Percentiles rank a stretch among this genome's conserved stretches.
phyloP scores from a whole-genome alignment of 2,329 filamentous ascomycete species.

The Chrysoporthe puriensis region DNA sequence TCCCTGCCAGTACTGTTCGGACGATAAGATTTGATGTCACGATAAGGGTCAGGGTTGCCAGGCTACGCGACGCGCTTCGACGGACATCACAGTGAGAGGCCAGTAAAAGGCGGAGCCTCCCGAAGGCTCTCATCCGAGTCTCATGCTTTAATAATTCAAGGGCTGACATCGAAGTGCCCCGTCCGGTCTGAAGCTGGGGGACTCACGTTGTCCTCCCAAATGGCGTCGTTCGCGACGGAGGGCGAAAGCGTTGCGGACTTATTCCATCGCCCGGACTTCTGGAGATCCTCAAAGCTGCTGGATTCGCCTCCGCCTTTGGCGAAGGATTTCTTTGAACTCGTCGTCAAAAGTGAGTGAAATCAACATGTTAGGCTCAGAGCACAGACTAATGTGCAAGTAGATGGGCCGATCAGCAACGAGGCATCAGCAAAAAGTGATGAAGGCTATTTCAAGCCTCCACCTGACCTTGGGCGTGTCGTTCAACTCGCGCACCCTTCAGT shows the following conservation, averaged over 20 bases:
- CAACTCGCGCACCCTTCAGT: constrained; percentile 6
- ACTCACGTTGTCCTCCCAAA: not conserved
- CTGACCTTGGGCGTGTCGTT: constrained; percentile 31
- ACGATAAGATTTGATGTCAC: not conserved
- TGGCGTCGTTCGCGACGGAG: constrained; percentile 39
- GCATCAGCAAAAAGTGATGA: constrained; percentile 4
- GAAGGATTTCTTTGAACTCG: constrained; percentile 48
- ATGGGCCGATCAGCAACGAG: constrained; percentile 11
- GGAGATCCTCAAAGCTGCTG: constrained; percentile 57
- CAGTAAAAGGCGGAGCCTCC: not conserved
- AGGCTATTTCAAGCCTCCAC: constrained; percentile 43
- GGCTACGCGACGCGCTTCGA: constrained; percentile 4
- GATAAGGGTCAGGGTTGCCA: constrained; percentile 5
- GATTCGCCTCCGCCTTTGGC: constrained; percentile 34
- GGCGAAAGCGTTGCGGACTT: constrained; percentile 55
- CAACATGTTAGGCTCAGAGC: not conserved
- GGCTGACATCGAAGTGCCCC: not conserved
- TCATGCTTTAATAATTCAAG: constrained; percentile 3
- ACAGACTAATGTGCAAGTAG: constrained; percentile 12
- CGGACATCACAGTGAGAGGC: not conserved
- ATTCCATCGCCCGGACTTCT: constrained; percentile 67
- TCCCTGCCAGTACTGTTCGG: constrained; percentile 1
- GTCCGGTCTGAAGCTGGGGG: not conserved
- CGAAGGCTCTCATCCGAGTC: not conserved
- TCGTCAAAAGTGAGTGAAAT: constrained; percentile 39